A percentile compares a stretch with the other conserved stretches of the same genome.
phyloP scores from a whole-genome alignment of 345 rosid genomes.

The Ricinus communis region DNA sequence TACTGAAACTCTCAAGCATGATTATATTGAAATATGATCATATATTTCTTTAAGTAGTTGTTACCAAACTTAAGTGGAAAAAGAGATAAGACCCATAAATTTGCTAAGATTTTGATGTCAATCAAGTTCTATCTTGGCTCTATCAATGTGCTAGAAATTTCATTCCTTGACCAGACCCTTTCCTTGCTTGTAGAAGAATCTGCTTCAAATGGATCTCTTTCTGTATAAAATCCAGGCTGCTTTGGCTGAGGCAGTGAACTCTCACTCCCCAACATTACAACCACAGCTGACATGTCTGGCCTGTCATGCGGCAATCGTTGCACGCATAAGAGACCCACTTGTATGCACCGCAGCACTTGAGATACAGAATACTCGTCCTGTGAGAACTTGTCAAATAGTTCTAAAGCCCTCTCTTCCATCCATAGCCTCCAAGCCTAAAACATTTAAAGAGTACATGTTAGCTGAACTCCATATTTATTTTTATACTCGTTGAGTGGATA shows the following conservation, averaged over 20 bases:
- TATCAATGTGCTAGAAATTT: slow-evolving; percentile 12
- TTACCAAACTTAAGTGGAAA: no score
- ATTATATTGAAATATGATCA: no score
- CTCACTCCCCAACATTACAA: slow-evolving; percentile 15
- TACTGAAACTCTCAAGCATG: no score
- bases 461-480: not conserved
- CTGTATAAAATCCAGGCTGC: slow-evolving; percentile 7
- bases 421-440: slow-evolving; percentile 18
- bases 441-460: not conserved
- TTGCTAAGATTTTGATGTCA: no score
- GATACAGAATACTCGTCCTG: not conserved
- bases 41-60: no score
- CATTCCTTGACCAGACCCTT: slow-evolving; percentile 12
- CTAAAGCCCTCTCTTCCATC: slow-evolving; percentile 16
- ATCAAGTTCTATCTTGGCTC: slow-evolving; percentile 13
- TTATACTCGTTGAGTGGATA: no score
- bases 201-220: not conserved
- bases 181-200: not conserved
- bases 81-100: no score
- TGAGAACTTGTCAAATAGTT: not conserved
- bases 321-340: slow-evolving; percentile 16
- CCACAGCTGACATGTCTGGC: slow-evolving; percentile 21
- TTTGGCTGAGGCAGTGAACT: slow-evolving; percentile 10
- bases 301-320: slow-evolving; percentile 2
- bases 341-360: slow-evolving; percentile 1